Evolutionary conservation across 306 rosid genomes (phyloP), one percentile per base, ranked within the genome.

Genomic region (Cicer bijugum): DNA sequence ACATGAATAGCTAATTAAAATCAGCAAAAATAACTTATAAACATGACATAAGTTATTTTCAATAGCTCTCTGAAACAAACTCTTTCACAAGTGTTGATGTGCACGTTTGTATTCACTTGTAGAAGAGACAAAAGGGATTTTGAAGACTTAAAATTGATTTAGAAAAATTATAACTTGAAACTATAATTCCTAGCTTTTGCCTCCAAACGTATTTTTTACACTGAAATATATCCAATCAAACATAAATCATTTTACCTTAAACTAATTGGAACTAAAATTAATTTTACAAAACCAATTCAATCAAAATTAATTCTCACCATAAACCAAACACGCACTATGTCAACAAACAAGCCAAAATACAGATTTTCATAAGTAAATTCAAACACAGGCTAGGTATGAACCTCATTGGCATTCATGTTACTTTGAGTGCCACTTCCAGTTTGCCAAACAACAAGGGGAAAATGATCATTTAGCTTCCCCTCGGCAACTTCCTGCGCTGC

Each of bases 361-460:
- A 57, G 6, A 23, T 20, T 51, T 14, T 10, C 63, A 23, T 11
- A 28, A 58, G 12, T 23, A 28, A 28, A 23, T 12, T 9, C 40
- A 58, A 58, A 58, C 16, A 0, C 2, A 33, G 17, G 9, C 10
- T 58, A 28, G 2, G 8, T 23, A 45, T 40, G 0, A 65, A 91
- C 96, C 97, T 95, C 99, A 58, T 95, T 95, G 69, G 97, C 99
- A 75, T 95, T 95, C 99, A 95, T 95, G 84, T 95, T 95, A 77
- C 97, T 95, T 74, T 95, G 99, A 28, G 97, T 95, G 64, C 97
- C 99, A 84, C 99, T 95, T 39, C 99, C 99, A 74, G 99, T 95
- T 79, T 95, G 99, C 99, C 99, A 95, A 9, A 95, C 95, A 83
- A 95, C 99, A 12, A 95, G 97, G 7, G 97, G 99, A 60, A 95